Conservation (phyloP, 768 basidiomycete genomes). For the Suillus decipiens region DNA sequence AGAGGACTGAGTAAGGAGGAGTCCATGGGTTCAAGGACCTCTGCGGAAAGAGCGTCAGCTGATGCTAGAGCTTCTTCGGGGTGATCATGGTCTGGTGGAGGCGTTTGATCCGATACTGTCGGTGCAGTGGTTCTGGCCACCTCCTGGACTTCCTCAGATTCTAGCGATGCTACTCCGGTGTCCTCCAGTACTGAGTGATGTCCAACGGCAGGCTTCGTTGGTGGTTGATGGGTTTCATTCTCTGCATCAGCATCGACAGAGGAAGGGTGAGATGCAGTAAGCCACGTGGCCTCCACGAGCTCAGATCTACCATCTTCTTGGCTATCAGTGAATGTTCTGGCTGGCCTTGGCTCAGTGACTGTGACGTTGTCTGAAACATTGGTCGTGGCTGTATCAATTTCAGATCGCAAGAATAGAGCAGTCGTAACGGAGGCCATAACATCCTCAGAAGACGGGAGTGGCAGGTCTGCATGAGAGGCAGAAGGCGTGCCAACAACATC, state of each 20-base stretch:
- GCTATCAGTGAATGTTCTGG: neutral
- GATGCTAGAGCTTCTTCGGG: neutral
- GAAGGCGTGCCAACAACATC: constrained; percentile 3
- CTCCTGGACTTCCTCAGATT: neutral
- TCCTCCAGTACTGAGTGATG: neutral
- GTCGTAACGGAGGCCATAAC: constrained; percentile 4
- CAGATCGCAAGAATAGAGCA: constrained; percentile 2
- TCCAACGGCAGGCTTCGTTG: neutral
- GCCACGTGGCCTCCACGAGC: neutral
- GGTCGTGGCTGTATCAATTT: neutral
- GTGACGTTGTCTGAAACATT: neutral
- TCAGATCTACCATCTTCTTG: neutral
- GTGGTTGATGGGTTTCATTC: neutral
- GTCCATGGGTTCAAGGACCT: neutral
- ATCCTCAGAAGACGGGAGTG: neutral
- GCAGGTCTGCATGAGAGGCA: neutral
- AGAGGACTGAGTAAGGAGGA: neutral
- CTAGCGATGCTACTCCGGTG: neutral
- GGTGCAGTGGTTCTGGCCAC: neutral
- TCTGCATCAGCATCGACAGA: neutral
- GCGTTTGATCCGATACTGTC: neutral
- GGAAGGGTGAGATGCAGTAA: neutral
- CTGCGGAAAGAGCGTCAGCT: neutral
- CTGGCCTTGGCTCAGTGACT: neutral
- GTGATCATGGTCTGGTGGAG: neutral